Evolutionary conservation across 257 asterid genomes (phyloP), one percentile per base, ranked within the genome.

Genomic region (Forsythia suspensa): DNA sequence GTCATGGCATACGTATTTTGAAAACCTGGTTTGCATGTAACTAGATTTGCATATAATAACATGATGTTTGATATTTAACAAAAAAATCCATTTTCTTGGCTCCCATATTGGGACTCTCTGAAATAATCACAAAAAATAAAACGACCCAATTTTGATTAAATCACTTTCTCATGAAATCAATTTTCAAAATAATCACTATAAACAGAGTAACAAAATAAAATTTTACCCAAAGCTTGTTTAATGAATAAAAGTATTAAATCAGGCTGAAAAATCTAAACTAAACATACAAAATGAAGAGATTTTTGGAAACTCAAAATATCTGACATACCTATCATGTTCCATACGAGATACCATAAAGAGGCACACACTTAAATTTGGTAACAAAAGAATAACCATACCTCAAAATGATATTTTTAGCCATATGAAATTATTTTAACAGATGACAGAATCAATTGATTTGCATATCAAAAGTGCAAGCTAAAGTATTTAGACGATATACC

Each of bases 401-500:
- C 59, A 13, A 48, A 43, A 48, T 15, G 20, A 4, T 48, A 4
- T 48, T 48, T 48, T 15, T 48, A 48, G 59, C 59, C 57, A 48
- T 13, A 4, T 48, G 7, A 15, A 16, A 13, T 15, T 15, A 13
- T 48, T 48, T 48, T n/a, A 13, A 48, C 20, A 48, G 59, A 29
- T 29, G 1, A 29, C 34, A 48, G 57, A 48, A 48, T 15, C 13
- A 4, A 48, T 48, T 48, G 59, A 48, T 48, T n/a, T 1, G 7
- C 59, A 48, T 13, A 48, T 48, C 20, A 48, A 15, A 46, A 48
- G 59, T 15, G 59, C 4, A 13, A 48, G 42, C 5, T 40, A 40
- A 29, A 11, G 59, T 48, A 48, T 48, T 20, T 61, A 9, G 38
- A 69, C 52, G 63, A 37, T 11, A 16, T 85, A 95, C 99, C 98